Evolutionary conservation across 805 yeast species (phyloP).

Genomic region (Candida krabiensis): DNA sequence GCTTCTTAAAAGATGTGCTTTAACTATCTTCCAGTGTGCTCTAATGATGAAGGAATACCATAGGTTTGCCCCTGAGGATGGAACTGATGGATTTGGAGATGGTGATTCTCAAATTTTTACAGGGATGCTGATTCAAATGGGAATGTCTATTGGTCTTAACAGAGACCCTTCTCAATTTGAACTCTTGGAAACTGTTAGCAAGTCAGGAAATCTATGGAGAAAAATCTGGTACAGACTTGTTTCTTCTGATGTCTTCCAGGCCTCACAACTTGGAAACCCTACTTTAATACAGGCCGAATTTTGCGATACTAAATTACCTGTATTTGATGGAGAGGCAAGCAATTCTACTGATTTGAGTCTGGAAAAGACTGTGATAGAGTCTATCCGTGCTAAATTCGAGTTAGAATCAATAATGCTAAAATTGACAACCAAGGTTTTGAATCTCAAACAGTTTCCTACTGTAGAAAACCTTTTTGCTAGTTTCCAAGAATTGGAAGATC

Average conservation of each 20-base stretch:
- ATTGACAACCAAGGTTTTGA: conserved; percentile 39
- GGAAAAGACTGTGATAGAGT: conserved; percentile 41
- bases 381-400: conserved; percentile 31
- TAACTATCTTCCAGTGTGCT: conserved; percentile 56
- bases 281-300: conserved; percentile 37
- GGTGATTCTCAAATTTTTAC: conserved; percentile 57
- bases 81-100: conserved; percentile 53
- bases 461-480: conserved; percentile 37
- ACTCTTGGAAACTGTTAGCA: conserved; percentile 11
- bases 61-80: conserved; percentile 53
- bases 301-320: conserved; percentile 56
- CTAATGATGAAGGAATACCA: conserved; percentile 51
- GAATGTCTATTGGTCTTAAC: conserved; percentile 63
- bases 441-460: conserved; percentile 39
- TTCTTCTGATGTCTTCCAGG: conserved; percentile 44
- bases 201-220: conserved; percentile 47
- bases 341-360: conserved; percentile 39
- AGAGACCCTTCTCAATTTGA: conserved; percentile 61
- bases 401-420: conserved; percentile 32
- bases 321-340: conserved; percentile 33
- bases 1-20: conserved; percentile 45
- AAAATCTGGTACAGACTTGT: conserved; percentile 58
- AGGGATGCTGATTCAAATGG: conserved; percentile 65
- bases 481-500: conserved; percentile 38
- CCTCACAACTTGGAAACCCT: conserved; percentile 49